Percentiles rank a stretch among this genome's conserved stretches.
Evolutionary conservation across 306 rosid species (phyloP).

Genomic region (Heteromeles arbutifolia): DNA sequence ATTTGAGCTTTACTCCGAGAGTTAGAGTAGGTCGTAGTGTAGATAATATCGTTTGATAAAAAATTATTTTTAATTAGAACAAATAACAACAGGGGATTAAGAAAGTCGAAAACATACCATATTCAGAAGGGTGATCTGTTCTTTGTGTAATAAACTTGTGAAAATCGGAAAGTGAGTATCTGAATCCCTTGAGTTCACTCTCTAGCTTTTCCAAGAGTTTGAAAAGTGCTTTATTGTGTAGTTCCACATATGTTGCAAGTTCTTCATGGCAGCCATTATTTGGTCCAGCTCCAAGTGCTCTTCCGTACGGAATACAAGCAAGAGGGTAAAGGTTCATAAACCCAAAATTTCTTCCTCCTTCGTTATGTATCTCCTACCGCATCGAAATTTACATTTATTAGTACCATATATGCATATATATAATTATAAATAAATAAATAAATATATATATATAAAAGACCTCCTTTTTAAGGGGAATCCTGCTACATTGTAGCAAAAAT

Average conservation of each 20-base stretch:
- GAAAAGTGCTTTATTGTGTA: conserved; percentile 7
- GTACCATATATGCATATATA: neutral
- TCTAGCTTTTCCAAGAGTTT: neutral
- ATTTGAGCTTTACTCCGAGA: too few relatives aligned
- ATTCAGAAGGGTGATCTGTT: neutral
- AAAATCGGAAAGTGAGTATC: conserved; percentile 1
- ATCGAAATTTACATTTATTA: neutral
- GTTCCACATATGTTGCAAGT: neutral
- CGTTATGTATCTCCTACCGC: conserved; percentile 15
- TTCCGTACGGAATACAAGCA: neutral
- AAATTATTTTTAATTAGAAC: too few relatives aligned
- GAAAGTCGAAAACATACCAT: neutral
- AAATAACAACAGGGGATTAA: too few relatives aligned
- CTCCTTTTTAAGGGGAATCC: too few relatives aligned
- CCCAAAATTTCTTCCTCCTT: conserved; percentile 32
- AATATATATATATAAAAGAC: too few relatives aligned
- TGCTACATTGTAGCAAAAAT: too few relatives aligned
- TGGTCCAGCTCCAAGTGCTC: neutral
- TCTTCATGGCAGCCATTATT: neutral
- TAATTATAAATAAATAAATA: too few relatives aligned
- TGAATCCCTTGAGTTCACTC: conserved; percentile 14
- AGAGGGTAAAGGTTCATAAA: conserved; percentile 1
- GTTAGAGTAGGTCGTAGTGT: too few relatives aligned
- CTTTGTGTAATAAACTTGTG: neutral
- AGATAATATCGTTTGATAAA: too few relatives aligned